Evolutionary conservation across 768 basidiomycete genomes (phyloP), one percentile per base, ranked within the genome.

Genomic region (Lentinula boryana): DNA sequence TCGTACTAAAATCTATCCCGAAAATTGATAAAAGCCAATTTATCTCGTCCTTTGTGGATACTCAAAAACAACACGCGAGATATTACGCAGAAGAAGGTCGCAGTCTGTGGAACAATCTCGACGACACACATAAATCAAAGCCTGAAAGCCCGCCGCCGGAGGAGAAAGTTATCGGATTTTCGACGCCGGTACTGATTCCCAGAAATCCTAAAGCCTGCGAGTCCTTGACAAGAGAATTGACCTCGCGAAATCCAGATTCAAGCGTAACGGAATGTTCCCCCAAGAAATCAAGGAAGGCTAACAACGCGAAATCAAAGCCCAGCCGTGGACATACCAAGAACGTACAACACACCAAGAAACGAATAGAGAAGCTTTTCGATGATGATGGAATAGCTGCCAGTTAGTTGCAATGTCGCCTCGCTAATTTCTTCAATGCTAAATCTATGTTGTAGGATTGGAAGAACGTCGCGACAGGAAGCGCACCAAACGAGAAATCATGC

Each of bases 391-490:
- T 68, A 53, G 63, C 60, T 43, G 66, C 64, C 31, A 65, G 69
- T 68, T 64, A 66, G 68, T 68, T 49, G 36, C 18, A 18, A 32
- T 54, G 62, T 61, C 8, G 55, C 63, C 8, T 16, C 23, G 5
- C 9, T 54, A n/a, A 18, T 9, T 27, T 15, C 8, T 43, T 27
- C 21, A 36, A 33, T 33, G 27, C 36, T 43, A 23, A 4, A 54
- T 52, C 35, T 32, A n/a, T 41, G 56, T 38, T 38, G 21, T 44
- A 92, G 89, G 89, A 58, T 71, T 89, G 12, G 74, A 78, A 10
- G 86, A 87, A 63, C 81, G 90, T 31, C 81, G 86, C 13, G 83
- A 88, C 62, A 78, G 84, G 49, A 86, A 86, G 69, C 80, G 82
- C 57, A 71, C 72, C 23, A 89, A 84, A 66, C 80, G 80, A 21